Evolutionary conservation across 768 basidiomycete species (phyloP), one percentile per base, ranked within the genome.

Genomic region (Favolaschia claudopus): DNA sequence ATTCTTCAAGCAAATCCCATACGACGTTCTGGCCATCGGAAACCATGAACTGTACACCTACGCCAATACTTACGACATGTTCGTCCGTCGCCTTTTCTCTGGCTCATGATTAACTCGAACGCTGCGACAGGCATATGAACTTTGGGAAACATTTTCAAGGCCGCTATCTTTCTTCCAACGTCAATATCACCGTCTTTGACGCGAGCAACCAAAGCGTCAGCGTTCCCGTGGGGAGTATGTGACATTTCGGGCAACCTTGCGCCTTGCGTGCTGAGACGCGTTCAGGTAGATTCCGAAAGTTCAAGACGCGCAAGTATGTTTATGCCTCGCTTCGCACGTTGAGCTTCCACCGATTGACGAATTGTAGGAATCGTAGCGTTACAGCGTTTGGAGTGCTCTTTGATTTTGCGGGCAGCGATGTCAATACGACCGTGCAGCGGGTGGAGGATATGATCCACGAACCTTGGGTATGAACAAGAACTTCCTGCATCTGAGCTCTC

Each of bases 11-110:
- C 76, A 84, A 55, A 78, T 96, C 15, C 89, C 89, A 0, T 96
- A 93, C 68, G 95, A 96, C 67, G 69, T 93, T 2, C 84, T 95
- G 69, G 76, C 92, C 4, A 92, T 95, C 48, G 94, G 95, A 70
- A 96, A 96, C 70, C 95, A 96, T 63, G 94, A 96, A 74, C 72
- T 94, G n/a, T 93, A 93, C 70, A 78, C 81, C 55, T 91, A 90
- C 68, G 79, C 77, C 9, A 80, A 87, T 67, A 77, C 89, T 5
- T 79, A 85, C 25, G 89, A 91, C 70, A 88, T 91, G 89, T 85
- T 44, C 46, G 76, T 67, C n/a, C n/a, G n/a, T n/a, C n/a, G n/a
- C n/a, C 40, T 45, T 52, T 12, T 38, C 49, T 40, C 34, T 49
- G 15, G n/a, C 20, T 24, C 20, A 44, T 44, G 40, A 24, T 12